Percentiles rank a stretch among this genome's conserved stretches.
phyloP scores from a whole-genome alignment of 805 yeast species.

The Pichia manshurica region DNA sequence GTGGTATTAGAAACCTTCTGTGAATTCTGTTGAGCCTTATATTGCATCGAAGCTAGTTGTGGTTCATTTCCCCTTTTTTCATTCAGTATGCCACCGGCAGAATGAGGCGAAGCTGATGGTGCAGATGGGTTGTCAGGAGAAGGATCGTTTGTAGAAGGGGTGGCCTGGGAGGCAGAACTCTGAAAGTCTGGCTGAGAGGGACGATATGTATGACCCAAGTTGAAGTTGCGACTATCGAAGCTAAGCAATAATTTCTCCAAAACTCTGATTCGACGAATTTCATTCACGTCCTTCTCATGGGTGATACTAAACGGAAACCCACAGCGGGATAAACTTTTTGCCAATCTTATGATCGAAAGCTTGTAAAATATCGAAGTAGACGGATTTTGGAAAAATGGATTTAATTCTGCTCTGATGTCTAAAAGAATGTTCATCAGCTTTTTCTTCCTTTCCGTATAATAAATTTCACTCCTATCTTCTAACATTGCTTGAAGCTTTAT shows the following conservation, averaged over 20 bases:
- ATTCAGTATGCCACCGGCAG: too few relatives aligned
- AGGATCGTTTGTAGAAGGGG: too few relatives aligned
- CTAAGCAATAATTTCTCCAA: not conserved
- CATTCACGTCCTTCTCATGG: not conserved
- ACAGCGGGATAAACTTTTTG: not conserved
- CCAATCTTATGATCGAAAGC: slow-evolving; percentile 2
- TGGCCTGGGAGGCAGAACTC: not conserved
- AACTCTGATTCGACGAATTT: not conserved
- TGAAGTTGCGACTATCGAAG: not conserved
- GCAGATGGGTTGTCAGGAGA: too few relatives aligned
- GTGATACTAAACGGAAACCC: not conserved
- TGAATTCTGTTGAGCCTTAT: too few relatives aligned
- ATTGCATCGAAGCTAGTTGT: too few relatives aligned
- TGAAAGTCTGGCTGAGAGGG: not conserved
- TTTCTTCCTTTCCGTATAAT: not conserved
- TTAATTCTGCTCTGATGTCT: not conserved
- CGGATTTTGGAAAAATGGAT: not conserved
- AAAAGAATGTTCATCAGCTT: not conserved
- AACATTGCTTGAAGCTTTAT: not conserved
- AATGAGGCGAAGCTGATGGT: too few relatives aligned
- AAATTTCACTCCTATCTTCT: too few relatives aligned
- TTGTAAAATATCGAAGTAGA: slow-evolving; percentile 2
- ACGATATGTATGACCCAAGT: not conserved
- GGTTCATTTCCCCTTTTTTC: too few relatives aligned
- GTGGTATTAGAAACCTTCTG: too few relatives aligned